Percentiles rank a stretch among this genome's conserved stretches.
Conservation (phyloP, 2,329 filamentous ascomycete species). For the Penicillium sp. region DNA sequence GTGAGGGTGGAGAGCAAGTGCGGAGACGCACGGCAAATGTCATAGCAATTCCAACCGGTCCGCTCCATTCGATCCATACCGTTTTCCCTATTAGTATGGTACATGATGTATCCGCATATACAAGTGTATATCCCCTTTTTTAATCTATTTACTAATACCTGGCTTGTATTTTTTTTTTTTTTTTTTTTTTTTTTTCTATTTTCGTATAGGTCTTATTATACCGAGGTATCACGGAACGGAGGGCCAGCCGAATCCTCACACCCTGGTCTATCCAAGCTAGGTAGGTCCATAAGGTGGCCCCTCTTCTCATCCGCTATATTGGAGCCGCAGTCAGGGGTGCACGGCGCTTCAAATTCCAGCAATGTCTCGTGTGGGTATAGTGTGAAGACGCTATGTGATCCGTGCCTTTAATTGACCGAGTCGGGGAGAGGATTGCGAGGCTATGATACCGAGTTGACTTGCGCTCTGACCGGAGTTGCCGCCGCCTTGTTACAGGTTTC, state of each 20-base stretch:
- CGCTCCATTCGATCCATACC: not conserved
- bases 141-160: not conserved
- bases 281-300: not conserved
- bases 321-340: constrained; percentile 1
- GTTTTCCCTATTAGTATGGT: not conserved
- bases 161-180: not conserved
- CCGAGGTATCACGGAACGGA: not conserved
- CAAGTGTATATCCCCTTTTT: not conserved
- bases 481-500: not conserved
- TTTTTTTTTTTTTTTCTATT: not conserved
- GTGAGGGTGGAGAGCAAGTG: constrained; percentile 3
- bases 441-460: not conserved
- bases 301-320: not conserved
- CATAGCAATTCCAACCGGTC: constrained; percentile 7
- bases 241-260: not conserved
- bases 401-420: not conserved
- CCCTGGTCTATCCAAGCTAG: not conserved
- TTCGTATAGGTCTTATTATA: not conserved
- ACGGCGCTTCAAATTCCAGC: not conserved
- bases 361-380: not conserved
- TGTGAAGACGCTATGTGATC: not conserved
- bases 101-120: not conserved
- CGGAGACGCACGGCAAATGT: constrained; percentile 7
- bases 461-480: not conserved
- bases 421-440: not conserved